Evolutionary conservation across 2,329 filamentous ascomycete genomes (phyloP), one percentile per base, ranked within the genome.

Genomic region (Teratosphaeria epicoccoides): DNA sequence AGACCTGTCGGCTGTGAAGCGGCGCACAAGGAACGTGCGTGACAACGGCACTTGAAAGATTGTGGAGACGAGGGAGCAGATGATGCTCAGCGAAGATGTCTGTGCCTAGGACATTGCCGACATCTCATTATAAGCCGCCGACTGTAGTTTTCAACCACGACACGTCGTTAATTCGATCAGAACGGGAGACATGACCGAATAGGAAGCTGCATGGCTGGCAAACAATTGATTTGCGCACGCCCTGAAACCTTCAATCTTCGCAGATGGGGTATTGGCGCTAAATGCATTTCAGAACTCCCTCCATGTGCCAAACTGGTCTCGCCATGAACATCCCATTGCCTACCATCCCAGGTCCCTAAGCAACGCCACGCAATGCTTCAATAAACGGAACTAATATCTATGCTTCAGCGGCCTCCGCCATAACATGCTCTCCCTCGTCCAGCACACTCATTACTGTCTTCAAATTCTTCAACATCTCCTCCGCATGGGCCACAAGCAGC

Each of bases 371-470:
- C 47, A 49, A 50, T 52, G 51, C 47, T 20, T 40, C 33, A 22
- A 53, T 29, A 53, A 43, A 50, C 11, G 48, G 33, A n/a, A 7
- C 10, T 20, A n/a, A 40, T 22, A 12, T 29, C 26, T 51, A 52
- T 28, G 47, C 58, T 46, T 61, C 62, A 50, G 49, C 53, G 10
- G 59, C 64, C 52, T 66, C 63, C 12, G 63, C 63, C 79, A 94
- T 85, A 59, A 95, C 73, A 69, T 93, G 86, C 75, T 98, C 93
- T 1, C 88, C 89, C 68, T 98, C 93, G 70, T 98, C 91, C 64
- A 98, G 71, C 69, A 96, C 76, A 59, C 88, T 86, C 56, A 87
- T 87, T 49, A 98, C 87, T 68, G 84, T 87, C 65, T 84, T 83
- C 68, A 97, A 63, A 69, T 96, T 90, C 57, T 78, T 79, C 62